These are phyloP conservation scores for Pyrenophora tritici-repentis DNA, from an alignment of 2,329 filamentous ascomycete genomes.

Conservation along the genomic window DNA sequence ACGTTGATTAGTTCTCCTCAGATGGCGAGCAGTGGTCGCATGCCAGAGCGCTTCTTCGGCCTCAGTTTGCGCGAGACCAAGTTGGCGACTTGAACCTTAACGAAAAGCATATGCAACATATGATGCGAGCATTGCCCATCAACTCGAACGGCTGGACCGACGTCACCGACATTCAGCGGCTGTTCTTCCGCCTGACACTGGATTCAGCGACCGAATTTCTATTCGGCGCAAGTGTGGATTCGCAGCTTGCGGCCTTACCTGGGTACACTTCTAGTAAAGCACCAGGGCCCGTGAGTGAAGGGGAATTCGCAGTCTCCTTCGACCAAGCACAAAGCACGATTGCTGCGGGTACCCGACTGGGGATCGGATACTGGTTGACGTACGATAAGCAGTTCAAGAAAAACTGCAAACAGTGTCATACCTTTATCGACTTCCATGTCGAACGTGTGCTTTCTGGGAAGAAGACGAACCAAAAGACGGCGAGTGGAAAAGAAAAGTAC, in stretches of 20 bases:
- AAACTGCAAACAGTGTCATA: slow-evolving; percentile 34
- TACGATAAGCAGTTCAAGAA: slow-evolving; percentile 35
- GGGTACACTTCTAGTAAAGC: slow-evolving; percentile 22
- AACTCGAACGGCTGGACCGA: slow-evolving; percentile 32
- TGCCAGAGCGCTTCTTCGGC: slow-evolving; percentile 41
- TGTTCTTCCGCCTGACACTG: slow-evolving; percentile 49
- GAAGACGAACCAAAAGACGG: slow-evolving; percentile 13
- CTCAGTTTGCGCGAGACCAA: slow-evolving; percentile 42
- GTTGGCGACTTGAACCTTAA: slow-evolving; percentile 42
- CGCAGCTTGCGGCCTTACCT: slow-evolving; percentile 29
- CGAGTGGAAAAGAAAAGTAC: slow-evolving; percentile 53
- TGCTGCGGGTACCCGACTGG: slow-evolving; percentile 28
- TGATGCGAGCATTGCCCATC: slow-evolving; percentile 35
- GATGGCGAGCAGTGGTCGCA: slow-evolving; percentile 42
- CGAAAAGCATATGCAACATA: slow-evolving; percentile 38
- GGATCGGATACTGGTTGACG: slow-evolving; percentile 39
- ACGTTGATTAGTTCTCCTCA: slow-evolving; percentile 30
- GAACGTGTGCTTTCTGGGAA: slow-evolving; percentile 27
- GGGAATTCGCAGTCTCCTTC: slow-evolving; percentile 32
- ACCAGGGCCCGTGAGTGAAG: slow-evolving; percentile 19
- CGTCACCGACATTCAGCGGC: slow-evolving; percentile 43
- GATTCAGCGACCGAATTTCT: slow-evolving; percentile 47
- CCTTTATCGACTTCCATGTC: slow-evolving; percentile 36
- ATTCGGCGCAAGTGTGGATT: slow-evolving; percentile 44
- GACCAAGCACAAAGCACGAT: slow-evolving; percentile 26